Percentiles rank a stretch among this genome's conserved stretches.
These are phyloP conservation scores for Leishmania braziliensis DNA, from an alignment of 208 protist genomes.

Conservation along the genomic window DNA sequence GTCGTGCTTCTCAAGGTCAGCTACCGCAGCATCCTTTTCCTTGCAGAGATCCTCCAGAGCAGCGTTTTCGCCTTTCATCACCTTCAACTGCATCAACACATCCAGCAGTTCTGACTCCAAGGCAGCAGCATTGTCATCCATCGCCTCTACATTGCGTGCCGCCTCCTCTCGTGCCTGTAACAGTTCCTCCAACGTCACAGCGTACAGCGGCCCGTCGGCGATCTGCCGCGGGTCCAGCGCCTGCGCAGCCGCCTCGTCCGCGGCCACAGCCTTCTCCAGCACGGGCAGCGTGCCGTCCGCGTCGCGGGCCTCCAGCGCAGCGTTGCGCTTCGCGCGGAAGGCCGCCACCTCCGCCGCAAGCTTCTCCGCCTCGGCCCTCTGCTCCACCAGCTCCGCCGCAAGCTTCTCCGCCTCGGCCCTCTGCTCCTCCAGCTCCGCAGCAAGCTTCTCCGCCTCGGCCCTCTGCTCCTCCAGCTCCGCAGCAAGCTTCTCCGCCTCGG, in stretches of 20 bases:
- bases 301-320: conserved; percentile 26
- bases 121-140: conserved; percentile 9
- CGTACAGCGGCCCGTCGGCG: conserved; percentile 22
- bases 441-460: no score
- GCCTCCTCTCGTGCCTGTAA: conserved; percentile 10
- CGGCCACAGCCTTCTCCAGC: conserved; percentile 12
- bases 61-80: conserved; percentile 20
- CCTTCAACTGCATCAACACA: conserved; percentile 33
- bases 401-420: no score
- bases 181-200: conserved; percentile 21
- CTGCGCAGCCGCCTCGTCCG: conserved; percentile 24
- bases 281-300: conserved; percentile 33
- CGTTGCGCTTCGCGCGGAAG: conserved; percentile 27
- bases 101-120: conserved; percentile 27
- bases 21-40: conserved; percentile 12
- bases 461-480: no score
- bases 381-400: no score
- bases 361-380: neutral
- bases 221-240: conserved; percentile 25
- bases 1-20: conserved; percentile 29
- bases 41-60: conserved; percentile 7
- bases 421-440: no score
- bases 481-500: no score
- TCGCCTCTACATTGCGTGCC: neutral
- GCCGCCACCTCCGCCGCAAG: neutral